These are phyloP conservation scores for Musa beccarii DNA, from an alignment of 176 grass and related monocot species.

Conservation along the genomic window DNA sequence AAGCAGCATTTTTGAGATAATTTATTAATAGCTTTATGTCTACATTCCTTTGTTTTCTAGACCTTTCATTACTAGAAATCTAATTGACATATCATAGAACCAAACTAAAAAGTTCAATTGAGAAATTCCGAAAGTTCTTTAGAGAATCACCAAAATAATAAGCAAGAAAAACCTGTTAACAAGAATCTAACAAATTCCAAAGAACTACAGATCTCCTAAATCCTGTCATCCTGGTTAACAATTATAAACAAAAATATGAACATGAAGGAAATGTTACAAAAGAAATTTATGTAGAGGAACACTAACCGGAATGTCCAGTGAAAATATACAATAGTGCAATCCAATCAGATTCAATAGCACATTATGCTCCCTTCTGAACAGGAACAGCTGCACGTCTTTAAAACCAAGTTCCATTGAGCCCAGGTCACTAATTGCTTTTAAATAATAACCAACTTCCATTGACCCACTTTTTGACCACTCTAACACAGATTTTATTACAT, in stretches of 20 bases:
- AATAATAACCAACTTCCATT: conserved; percentile 52
- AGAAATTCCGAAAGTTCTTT: neutral
- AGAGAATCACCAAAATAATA: neutral
- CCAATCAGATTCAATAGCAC: conserved; percentile 53
- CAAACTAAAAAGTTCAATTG: no score
- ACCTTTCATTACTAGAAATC: no score
- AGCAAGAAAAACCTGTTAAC: neutral
- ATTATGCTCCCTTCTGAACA: conserved; percentile 44
- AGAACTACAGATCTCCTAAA: neutral
- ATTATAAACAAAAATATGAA: neutral
- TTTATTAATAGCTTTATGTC: neutral
- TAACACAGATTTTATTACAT: conserved; percentile 36
- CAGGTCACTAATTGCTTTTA: conserved; percentile 50
- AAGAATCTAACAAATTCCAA: neutral
- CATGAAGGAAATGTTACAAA: neutral
- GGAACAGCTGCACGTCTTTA: conserved; percentile 48
- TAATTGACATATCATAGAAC: no score
- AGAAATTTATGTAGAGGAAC: conserved; percentile 3
- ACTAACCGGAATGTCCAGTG: conserved; percentile 47
- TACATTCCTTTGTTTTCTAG: neutral
- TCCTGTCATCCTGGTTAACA: neutral
- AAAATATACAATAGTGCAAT: conserved; percentile 51
- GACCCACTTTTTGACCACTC: conserved; percentile 35
- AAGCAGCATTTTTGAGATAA: neutral
- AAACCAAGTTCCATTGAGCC: conserved; percentile 41